Base-by-base conservation (phyloP, 306 rosid species). In the Aeschynomene evenia region DNA sequence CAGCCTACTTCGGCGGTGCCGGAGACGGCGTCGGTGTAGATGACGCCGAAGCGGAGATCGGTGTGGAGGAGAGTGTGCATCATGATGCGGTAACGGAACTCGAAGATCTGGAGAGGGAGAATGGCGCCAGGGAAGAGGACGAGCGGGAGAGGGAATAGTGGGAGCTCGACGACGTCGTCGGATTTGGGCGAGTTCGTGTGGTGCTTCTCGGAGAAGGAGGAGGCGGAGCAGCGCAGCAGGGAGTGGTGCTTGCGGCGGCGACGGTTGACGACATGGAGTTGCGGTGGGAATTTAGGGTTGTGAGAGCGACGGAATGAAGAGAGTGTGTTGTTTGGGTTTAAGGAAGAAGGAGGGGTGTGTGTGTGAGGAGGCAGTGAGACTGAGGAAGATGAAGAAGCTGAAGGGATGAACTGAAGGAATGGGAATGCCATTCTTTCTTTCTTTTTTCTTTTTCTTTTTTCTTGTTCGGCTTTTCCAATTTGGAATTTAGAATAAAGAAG, bases 11-110 rank as follows among this genome's bases (percentile, higher is more conserved):
- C 95, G 22, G 97, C 65, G 4, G 88, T 81, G 6, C 99, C 99
- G 1, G 97, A 72, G 12, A 89, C 88, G 12, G 92, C 70, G 77
- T 91, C 97, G 51, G 85, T 73, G 80, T 83, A 94, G 36, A 94
- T 88, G 14, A 94, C 97, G 7, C 99, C 99, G 74, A 94, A 94
- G 5, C 99, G 99, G 71, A 95, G 97, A 79, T 95, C 99, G 19
- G 99, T 84, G 66, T 91, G 96, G 49, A 95, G 95, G 42, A 95
- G 92, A 3, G 96, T 91, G 82, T 95, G 99, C 99, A 91, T 95
- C 99, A 95, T 95, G 75, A 94, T 87, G 19, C 99, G 90, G 87
- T 94, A 94, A 2, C 99, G 96, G 79, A 94, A 89, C 86, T 94
- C 99, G 63, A 94, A 94, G 95, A 94, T 94, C 92, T 94, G 97